A percentile compares a stretch with the other conserved stretches of the same genome.
These are phyloP conservation scores for Phaseolus lunatus DNA, from an alignment of 306 rosid genomes.

Conservation along the genomic window DNA sequence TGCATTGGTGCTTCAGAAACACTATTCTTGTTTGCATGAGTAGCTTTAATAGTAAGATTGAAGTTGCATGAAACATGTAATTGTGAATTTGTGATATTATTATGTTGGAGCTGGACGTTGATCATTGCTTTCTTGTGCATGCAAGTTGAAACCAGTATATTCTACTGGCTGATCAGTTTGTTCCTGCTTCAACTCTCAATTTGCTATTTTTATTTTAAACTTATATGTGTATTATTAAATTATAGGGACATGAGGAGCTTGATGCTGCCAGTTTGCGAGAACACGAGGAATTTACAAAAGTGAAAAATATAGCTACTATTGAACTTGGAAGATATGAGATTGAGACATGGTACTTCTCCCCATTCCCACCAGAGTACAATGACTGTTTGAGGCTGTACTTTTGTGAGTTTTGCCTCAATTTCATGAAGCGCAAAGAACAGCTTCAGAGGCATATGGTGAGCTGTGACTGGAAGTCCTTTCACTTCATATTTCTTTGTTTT, in stretches of 20 bases:
- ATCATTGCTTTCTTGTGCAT: conserved; percentile 23
- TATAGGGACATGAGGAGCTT: conserved; percentile 98
- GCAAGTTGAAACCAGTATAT: neutral
- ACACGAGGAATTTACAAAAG: conserved; percentile 98
- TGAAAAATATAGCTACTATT: conserved; percentile 96
- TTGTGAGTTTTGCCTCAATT: conserved; percentile 99
- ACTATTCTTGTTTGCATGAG: neutral
- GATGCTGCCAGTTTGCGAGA: conserved; percentile 99
- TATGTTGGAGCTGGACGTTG: conserved; percentile 26
- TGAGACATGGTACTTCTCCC: conserved; percentile 99
- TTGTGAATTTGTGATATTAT: conserved; percentile 23
- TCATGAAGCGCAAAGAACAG: conserved; percentile 99
- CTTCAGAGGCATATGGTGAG: conserved; percentile 99
- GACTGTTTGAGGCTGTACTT: conserved; percentile 90
- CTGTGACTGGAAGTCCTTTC: conserved; percentile 43
- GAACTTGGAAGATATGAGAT: conserved; percentile 99
- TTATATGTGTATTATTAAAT: conserved; percentile 20
- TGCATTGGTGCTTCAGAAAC: conserved; percentile 22
- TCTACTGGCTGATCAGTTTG: conserved; percentile 7
- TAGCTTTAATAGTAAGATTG: conserved; percentile 25
- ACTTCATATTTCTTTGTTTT: conserved; percentile 36
- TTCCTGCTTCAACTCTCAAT: neutral
- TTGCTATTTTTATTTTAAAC: conserved; percentile 32
- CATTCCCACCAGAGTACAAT: conserved; percentile 96
- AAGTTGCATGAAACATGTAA: conserved; percentile 22